Percentiles rank a stretch among this genome's conserved stretches.
Evolutionary conservation across 2,329 filamentous ascomycete genomes (phyloP).

Genomic region (Fusarium sp.): DNA sequence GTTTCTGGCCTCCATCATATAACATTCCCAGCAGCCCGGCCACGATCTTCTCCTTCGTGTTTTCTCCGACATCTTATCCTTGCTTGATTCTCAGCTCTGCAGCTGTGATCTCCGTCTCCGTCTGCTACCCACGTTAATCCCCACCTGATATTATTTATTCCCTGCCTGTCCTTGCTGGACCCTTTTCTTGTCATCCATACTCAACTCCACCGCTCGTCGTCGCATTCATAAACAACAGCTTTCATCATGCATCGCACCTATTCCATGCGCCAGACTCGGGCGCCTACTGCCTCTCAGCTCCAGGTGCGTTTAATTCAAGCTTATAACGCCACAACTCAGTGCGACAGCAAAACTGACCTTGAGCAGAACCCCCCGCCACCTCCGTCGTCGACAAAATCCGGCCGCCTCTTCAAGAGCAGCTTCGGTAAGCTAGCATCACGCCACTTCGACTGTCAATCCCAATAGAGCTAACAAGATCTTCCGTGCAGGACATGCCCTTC

Average conservation of each 20-base stretch:
- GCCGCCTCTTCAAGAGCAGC: conserved; percentile 84
- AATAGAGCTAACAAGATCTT: conserved; percentile 7
- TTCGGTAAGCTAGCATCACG: conserved; percentile 69
- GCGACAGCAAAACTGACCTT: conserved; percentile 9
- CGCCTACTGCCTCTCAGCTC: conserved; percentile 86
- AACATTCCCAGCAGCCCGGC: conserved; percentile 39
- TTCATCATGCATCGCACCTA: conserved; percentile 93
- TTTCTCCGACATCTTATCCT: conserved; percentile 34
- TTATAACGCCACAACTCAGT: neutral
- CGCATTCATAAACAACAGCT: conserved; percentile 28
- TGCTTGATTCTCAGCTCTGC: conserved; percentile 33
- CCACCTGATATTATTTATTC: conserved; percentile 31
- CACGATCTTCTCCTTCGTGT: conserved; percentile 21
- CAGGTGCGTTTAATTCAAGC: conserved; percentile 53
- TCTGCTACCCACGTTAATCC: conserved; percentile 26
- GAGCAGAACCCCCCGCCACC: conserved; percentile 88
- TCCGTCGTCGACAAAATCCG: conserved; percentile 87
- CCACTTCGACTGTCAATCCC: neutral
- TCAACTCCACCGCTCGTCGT: conserved; percentile 34
- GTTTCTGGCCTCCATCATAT: conserved; percentile 39
- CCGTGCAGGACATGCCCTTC: conserved; percentile 68
- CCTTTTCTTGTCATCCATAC: conserved; percentile 19
- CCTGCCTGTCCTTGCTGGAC: conserved; percentile 27
- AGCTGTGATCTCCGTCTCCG: conserved; percentile 9
- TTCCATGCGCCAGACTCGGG: conserved; percentile 96